These are phyloP conservation scores for Yamadazyma sp. DNA, from an alignment of 1,139 yeast genomes.

Conservation along the genomic window DNA sequence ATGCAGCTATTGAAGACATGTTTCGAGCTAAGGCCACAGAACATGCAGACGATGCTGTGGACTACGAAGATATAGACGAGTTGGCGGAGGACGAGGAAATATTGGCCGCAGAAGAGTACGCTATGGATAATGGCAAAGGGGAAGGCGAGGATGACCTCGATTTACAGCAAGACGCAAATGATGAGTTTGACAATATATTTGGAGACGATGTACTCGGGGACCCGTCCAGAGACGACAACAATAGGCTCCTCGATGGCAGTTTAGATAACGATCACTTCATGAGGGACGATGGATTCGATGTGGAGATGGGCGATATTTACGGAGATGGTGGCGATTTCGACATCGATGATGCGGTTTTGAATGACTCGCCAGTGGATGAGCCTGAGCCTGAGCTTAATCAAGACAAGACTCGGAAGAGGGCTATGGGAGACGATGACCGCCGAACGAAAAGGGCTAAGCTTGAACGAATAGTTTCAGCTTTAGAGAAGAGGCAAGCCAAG, in stretches of 20 bases:
- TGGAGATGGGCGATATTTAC: constrained; percentile 39
- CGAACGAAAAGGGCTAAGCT: constrained; percentile 20
- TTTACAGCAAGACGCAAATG: constrained; percentile 38
- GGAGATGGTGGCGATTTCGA: constrained; percentile 19
- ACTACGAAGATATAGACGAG: constrained; percentile 93
- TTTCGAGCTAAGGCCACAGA: constrained; percentile 42
- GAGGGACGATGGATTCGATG: constrained; percentile 44
- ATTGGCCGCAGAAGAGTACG: constrained; percentile 29
- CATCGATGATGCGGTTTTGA: constrained; percentile 1
- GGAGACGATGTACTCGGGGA: constrained; percentile 30
- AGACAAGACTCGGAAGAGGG: constrained; percentile 19
- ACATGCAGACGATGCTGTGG: constrained; percentile 93
- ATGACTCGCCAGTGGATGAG: constrained; percentile 1
- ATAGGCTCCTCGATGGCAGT: constrained; percentile 41
- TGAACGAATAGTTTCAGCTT: constrained; percentile 28
- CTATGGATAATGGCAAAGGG: constrained; percentile 8
- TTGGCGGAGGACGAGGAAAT: constrained; percentile 79
- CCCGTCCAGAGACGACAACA: constrained; percentile 11
- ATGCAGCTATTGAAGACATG: constrained; percentile 39
- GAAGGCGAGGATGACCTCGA: constrained; percentile 21
- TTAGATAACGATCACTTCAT: constrained; percentile 35
- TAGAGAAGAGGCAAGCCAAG: constrained; percentile 32
- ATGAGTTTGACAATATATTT: constrained; percentile 52
- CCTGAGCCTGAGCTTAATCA: constrained; percentile 15
- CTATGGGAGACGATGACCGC: constrained; percentile 21